phyloP scores from a whole-genome alignment of 768 basidiomycete genomes.

The Glaciozyma martinii region DNA sequence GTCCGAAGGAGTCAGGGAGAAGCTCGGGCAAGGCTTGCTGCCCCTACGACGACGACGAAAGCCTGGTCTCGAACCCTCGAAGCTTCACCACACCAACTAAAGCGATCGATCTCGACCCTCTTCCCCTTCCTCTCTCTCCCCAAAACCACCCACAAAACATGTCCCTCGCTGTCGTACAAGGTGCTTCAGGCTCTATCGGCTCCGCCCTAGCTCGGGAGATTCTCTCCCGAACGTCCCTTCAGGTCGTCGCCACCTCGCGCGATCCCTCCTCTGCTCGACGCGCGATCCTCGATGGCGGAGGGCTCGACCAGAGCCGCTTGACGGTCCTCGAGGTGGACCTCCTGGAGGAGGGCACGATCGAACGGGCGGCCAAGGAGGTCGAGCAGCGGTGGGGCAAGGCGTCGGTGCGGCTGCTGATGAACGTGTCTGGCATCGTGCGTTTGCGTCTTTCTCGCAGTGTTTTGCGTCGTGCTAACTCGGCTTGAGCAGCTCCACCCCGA shows the following conservation, averaged over 20 bases:
- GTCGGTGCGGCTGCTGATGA: slow-evolving; percentile 40
- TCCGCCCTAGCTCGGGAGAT: slow-evolving; percentile 37
- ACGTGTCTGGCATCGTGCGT: slow-evolving; percentile 42
- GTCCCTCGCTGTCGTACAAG: slow-evolving; percentile 33
- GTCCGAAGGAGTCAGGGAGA: no score
- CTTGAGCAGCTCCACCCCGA: slow-evolving; percentile 41
- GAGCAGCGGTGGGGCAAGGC: slow-evolving; percentile 37
- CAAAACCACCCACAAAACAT: no score
- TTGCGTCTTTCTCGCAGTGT: background rate
- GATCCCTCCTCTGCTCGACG: slow-evolving; percentile 33
- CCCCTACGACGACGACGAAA: no score
- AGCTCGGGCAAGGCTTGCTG: no score
- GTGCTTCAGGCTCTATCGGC: slow-evolving; percentile 15
- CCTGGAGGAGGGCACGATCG: slow-evolving; percentile 37
- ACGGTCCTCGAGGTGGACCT: slow-evolving; percentile 39
- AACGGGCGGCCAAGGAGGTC: slow-evolving; percentile 38
- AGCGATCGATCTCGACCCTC: no score
- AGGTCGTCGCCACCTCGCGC: slow-evolving; percentile 41
- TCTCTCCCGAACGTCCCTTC: slow-evolving; percentile 38
- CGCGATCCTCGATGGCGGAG: slow-evolving; percentile 29
- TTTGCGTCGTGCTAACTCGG: background rate
- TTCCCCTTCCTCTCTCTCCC: no score
- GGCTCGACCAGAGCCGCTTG: slow-evolving; percentile 32
- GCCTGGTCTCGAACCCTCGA: no score
- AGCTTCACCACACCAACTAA: no score